Evolutionary conservation across 31 red algal genomes (phyloP).

Genomic region (Odonthalia washingtoniensis): DNA sequence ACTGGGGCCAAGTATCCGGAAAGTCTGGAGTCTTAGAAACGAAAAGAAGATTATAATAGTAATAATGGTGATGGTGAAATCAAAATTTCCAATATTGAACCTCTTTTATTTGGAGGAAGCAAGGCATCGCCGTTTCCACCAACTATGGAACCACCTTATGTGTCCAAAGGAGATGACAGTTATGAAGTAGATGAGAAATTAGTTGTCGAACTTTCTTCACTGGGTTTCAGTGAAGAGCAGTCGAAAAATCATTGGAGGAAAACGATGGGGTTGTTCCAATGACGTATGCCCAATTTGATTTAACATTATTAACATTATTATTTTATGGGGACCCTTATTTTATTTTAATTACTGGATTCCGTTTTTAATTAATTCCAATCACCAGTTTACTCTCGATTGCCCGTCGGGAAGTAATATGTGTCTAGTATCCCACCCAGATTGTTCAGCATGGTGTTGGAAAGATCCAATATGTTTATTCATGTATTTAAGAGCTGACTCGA

Average conservation of each 20-base stretch:
- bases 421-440: slow-evolving; percentile 67
- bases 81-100: slow-evolving; percentile 48
- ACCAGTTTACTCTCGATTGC: slow-evolving; percentile 54
- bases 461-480: slow-evolving; percentile 57
- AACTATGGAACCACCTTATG: slow-evolving; percentile 54
- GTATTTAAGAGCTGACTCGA: no score
- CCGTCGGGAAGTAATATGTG: slow-evolving; percentile 71
- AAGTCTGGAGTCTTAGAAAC: no score
- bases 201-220: slow-evolving; percentile 61
- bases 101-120: slow-evolving; percentile 77
- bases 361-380: no score
- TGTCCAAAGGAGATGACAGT: slow-evolving; percentile 4
- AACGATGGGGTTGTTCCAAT: slow-evolving; percentile 56
- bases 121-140: slow-evolving; percentile 55
- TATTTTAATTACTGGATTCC: no score
- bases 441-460: slow-evolving; percentile 34
- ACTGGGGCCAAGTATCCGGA: no score
- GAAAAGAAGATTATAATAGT: neutral
- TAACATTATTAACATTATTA: no score
- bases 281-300: slow-evolving; percentile 75
- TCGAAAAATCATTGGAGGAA: slow-evolving; percentile 53
- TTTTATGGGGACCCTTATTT: no score
- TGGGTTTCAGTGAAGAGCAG: slow-evolving; percentile 61
- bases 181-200: slow-evolving; percentile 62
- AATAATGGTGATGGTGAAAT: neutral